These are phyloP conservation scores for Solanum peruvianum DNA, from an alignment of 257 asterid genomes.

Conservation along the genomic window DNA sequence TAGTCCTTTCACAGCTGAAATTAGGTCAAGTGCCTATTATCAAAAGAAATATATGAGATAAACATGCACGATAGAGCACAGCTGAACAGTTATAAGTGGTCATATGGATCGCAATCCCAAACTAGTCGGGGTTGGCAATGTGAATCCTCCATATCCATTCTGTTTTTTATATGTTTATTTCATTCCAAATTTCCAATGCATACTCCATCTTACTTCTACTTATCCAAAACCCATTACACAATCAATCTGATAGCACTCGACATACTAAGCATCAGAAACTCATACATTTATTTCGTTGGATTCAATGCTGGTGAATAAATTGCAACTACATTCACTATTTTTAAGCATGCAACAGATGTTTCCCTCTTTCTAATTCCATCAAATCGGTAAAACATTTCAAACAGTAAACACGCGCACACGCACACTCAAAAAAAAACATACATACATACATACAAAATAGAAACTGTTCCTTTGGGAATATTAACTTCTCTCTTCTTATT, in stretches of 20 bases:
- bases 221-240: background rate
- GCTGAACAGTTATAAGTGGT: background rate
- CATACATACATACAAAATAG: background rate
- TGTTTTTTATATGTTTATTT: background rate
- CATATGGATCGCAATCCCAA: conserved; percentile 4
- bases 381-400: background rate
- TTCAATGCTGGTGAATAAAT: background rate
- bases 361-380: background rate
- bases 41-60: background rate
- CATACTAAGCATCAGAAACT: background rate
- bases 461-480: background rate
- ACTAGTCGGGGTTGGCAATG: background rate
- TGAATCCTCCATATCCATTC: background rate
- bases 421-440: background rate
- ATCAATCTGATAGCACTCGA: background rate
- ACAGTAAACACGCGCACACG: background rate
- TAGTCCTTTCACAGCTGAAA: conserved; percentile 74
- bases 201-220: background rate
- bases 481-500: background rate
- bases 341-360: background rate
- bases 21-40: conserved; percentile 66
- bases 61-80: background rate
- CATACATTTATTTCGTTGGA: background rate
- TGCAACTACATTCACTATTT: background rate
- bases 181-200: background rate